Conservation (phyloP, 768 basidiomycete species). For the Stropharia rugosoannulata region DNA sequence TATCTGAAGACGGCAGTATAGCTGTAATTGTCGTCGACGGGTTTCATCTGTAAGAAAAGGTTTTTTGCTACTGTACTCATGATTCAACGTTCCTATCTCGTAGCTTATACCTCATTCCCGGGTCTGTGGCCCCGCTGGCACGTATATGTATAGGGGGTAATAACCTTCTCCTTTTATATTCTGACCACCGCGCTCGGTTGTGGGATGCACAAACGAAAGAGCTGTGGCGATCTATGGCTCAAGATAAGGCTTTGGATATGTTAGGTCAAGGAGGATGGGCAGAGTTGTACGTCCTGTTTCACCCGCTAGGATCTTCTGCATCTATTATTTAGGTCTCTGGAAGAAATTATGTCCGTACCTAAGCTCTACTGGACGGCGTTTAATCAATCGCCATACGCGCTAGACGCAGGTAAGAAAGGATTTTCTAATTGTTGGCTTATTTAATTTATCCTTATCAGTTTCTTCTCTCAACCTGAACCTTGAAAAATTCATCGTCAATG, state of each 20-base stretch:
- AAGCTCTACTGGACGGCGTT: slow-evolving; percentile 25
- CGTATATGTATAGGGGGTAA: slow-evolving; percentile 64
- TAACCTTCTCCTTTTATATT: slow-evolving; percentile 75
- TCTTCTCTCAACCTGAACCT: slow-evolving; percentile 50
- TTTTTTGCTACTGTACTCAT: not conserved
- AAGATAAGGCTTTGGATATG: slow-evolving; percentile 76
- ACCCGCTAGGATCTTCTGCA: not conserved
- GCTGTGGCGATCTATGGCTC: slow-evolving; percentile 79
- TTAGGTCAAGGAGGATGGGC: slow-evolving; percentile 73
- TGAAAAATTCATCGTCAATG: slow-evolving; percentile 50
- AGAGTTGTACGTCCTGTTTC: slow-evolving; percentile 51
- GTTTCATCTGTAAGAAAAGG: slow-evolving; percentile 68
- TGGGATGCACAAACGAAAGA: slow-evolving; percentile 88
- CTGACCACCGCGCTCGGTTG: slow-evolving; percentile 71
- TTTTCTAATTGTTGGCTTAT: not conserved
- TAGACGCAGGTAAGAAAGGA: slow-evolving; percentile 20
- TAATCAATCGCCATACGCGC: slow-evolving; percentile 13
- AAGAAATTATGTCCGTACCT: slow-evolving; percentile 17
- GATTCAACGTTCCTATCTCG: not conserved
- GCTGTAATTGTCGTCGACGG: slow-evolving; percentile 75
- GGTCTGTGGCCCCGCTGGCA: slow-evolving; percentile 65
- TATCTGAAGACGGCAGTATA: slow-evolving; percentile 79
- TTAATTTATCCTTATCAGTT: slow-evolving; percentile 27
- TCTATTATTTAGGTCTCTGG: slow-evolving; percentile 18
- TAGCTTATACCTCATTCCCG: slow-evolving; percentile 83